Evolutionary conservation across 2,329 filamentous ascomycete genomes (phyloP).

Genomic region (Pseudogymnoascus sp.): DNA sequence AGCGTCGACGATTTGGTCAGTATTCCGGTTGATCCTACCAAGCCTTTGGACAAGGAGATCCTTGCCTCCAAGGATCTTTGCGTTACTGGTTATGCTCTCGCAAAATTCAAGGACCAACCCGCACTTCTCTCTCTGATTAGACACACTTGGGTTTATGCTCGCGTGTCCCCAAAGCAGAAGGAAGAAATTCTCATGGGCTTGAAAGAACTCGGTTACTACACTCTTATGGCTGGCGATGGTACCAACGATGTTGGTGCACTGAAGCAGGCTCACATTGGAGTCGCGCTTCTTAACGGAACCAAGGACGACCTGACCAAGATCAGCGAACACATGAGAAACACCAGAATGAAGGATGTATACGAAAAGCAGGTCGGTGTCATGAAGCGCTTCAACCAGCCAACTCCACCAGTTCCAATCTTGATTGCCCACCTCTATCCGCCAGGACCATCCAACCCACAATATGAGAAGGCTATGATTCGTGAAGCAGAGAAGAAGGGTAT

Average conservation of each 20-base stretch:
- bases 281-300: slow-evolving; percentile 91
- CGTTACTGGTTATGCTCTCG: slow-evolving; percentile 87
- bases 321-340: slow-evolving; percentile 86
- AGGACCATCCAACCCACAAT: slow-evolving; percentile 86
- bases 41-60: slow-evolving; percentile 75
- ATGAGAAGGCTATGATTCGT: slow-evolving; percentile 81
- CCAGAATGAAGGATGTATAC: slow-evolving; percentile 97
- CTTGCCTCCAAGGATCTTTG: slow-evolving; percentile 85
- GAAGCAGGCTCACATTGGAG: slow-evolving; percentile 96
- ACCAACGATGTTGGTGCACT: slow-evolving; percentile 97
- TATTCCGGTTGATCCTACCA: slow-evolving; percentile 77
- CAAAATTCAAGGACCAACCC: slow-evolving; percentile 76
- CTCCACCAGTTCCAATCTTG: slow-evolving; percentile 82
- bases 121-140: slow-evolving; percentile 74
- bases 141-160: slow-evolving; percentile 94
- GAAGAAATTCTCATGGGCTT: slow-evolving; percentile 96
- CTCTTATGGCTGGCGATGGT: slow-evolving; percentile 96
- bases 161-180: slow-evolving; percentile 97
- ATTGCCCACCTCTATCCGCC: slow-evolving; percentile 94
- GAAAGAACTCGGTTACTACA: slow-evolving; percentile 95
- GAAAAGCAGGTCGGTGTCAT: slow-evolving; percentile 92
- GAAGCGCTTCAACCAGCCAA: slow-evolving; percentile 88
- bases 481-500: slow-evolving; percentile 76
- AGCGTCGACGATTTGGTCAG: slow-evolving; percentile 86
- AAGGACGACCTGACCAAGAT: slow-evolving; percentile 87